Conservation (phyloP, 495 filamentous ascomycete species). For the Podospora comata region DNA sequence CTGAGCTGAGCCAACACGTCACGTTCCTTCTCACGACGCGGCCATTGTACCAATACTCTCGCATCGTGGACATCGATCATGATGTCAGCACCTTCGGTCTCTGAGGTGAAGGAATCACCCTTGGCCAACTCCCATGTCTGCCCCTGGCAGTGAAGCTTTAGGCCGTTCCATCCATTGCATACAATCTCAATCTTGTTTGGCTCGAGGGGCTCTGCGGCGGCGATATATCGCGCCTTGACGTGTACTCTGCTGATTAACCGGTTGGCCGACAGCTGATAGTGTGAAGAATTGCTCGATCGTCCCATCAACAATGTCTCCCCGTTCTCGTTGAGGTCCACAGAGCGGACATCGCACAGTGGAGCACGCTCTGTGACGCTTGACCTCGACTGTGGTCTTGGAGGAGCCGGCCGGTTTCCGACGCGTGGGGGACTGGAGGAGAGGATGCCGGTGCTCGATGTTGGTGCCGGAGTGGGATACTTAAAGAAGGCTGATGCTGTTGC, state of each 20-base stretch:
- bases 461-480: constrained; percentile 85
- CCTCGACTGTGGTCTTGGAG: constrained; percentile 52
- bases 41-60: constrained; percentile 85
- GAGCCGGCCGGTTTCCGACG: constrained; percentile 46
- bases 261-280: constrained; percentile 88
- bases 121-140: constrained; percentile 81
- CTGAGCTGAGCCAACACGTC: constrained; percentile 59
- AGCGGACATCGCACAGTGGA: constrained; percentile 76
- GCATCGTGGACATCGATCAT: constrained; percentile 95
- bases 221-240: constrained; percentile 80
- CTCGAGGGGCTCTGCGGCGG: constrained; percentile 58
- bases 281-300: constrained; percentile 84
- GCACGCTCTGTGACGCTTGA: constrained; percentile 78
- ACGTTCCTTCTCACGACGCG: constrained; percentile 58
- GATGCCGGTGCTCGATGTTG: constrained; percentile 89
- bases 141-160: constrained; percentile 89
- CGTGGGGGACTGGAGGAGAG: constrained; percentile 82
- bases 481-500: constrained; percentile 51
- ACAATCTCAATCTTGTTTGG: constrained; percentile 74
- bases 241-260: constrained; percentile 89
- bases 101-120: constrained; percentile 85
- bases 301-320: constrained; percentile 84
- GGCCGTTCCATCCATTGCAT: constrained; percentile 93
- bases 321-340: constrained; percentile 73
- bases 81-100: constrained; percentile 84